A percentile compares a stretch with the other conserved stretches of the same genome.
Evolutionary conservation across 2,329 filamentous ascomycete species (phyloP).

Genomic region (Gremmenia infestans): DNA sequence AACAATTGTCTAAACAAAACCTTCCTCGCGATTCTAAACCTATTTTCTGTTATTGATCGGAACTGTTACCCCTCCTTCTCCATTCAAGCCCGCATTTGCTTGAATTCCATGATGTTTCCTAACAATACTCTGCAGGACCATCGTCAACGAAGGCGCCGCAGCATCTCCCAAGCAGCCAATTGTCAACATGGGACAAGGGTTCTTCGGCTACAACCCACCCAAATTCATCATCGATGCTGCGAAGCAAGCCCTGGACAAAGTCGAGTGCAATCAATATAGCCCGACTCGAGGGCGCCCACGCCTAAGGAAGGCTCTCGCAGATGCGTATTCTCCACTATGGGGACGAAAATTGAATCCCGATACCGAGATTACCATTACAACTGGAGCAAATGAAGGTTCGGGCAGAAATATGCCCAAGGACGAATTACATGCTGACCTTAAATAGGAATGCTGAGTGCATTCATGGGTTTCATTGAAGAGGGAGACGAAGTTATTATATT

Average conservation of each 20-base stretch:
- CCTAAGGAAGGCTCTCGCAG: slow-evolving; percentile 86
- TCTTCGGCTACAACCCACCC: slow-evolving; percentile 93
- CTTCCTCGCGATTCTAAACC: neutral
- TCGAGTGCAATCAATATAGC: slow-evolving; percentile 98
- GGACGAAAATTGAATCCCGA: slow-evolving; percentile 78
- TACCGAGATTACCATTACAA: slow-evolving; percentile 92
- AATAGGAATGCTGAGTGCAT: slow-evolving; percentile 83
- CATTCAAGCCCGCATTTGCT: neutral
- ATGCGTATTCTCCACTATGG: slow-evolving; percentile 88
- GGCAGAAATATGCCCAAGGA: neutral
- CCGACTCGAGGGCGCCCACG: slow-evolving; percentile 90
- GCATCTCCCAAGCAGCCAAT: slow-evolving; percentile 59
- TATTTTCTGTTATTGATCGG: neutral
- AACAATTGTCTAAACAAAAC: neutral
- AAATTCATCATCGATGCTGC: slow-evolving; percentile 87
- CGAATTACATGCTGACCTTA: slow-evolving; percentile 7
- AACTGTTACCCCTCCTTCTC: neutral
- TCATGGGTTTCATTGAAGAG: slow-evolving; percentile 94
- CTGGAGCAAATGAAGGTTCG: slow-evolving; percentile 73
- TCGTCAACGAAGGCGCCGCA: slow-evolving; percentile 61
- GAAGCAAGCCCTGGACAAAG: slow-evolving; percentile 79
- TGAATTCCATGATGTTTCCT: neutral
- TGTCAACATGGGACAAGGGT: slow-evolving; percentile 62
- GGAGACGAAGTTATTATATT: slow-evolving; percentile 98
- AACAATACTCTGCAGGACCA: slow-evolving; percentile 43